phyloP scores from a whole-genome alignment of 371 early-diverging fungal genomes.

The Nematocida major region DNA sequence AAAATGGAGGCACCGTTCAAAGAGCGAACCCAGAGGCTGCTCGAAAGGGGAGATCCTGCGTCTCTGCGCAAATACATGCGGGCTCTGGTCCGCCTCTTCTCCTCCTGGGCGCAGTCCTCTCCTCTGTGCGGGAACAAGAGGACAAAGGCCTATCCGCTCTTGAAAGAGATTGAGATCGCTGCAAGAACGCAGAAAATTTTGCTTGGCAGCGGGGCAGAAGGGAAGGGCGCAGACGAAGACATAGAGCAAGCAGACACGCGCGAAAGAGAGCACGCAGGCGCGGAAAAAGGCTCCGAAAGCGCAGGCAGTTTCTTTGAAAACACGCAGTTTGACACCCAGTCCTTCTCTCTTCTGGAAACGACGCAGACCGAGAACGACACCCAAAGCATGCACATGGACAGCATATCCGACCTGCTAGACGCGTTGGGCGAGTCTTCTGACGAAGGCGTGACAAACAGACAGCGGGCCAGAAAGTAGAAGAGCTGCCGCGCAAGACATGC shows the following conservation, averaged over 20 bases:
- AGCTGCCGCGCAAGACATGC: too few species aligned
- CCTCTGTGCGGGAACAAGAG: constrained; percentile 49
- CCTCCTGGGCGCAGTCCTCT: constrained; percentile 17
- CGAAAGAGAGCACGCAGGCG: background rate
- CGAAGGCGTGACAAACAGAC: background rate
- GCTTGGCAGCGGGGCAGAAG: background rate
- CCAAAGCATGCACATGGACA: background rate
- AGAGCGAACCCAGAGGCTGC: background rate
- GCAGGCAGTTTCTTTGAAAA: background rate
- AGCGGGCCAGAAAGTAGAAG: background rate
- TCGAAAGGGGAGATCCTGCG: background rate
- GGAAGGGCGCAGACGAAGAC: background rate
- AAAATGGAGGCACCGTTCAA: background rate
- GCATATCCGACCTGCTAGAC: background rate
- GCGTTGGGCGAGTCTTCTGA: background rate
- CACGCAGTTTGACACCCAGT: background rate
- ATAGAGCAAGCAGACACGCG: background rate
- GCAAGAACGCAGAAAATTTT: background rate
- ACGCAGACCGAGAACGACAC: background rate
- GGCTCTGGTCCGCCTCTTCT: background rate
- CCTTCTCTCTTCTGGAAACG: background rate
- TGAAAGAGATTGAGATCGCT: constrained; percentile 15
- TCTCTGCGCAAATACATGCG: constrained; percentile 3
- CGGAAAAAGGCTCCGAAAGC: background rate
- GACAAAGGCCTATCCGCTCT: background rate